phyloP scores from a whole-genome alignment of 106 monocot species.

The Dendrobium chrysotoxum region DNA sequence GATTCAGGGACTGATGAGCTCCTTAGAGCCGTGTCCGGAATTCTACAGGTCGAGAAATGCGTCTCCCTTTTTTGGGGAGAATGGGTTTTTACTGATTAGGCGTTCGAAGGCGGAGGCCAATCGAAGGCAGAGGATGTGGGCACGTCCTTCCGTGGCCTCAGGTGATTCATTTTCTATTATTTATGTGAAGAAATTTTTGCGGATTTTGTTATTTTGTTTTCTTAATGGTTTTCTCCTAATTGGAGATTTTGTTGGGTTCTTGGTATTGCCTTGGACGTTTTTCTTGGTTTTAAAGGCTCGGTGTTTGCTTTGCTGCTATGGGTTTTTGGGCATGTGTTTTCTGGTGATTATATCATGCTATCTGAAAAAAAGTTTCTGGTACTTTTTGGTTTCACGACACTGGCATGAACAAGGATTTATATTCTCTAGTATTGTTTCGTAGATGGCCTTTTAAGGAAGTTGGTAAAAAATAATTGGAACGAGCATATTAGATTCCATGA shows the following conservation, averaged over 20 bases:
- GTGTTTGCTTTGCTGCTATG: not conserved
- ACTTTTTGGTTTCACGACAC: not conserved
- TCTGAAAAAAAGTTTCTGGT: not conserved
- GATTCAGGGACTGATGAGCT: conserved; percentile 5
- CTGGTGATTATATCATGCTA: not conserved
- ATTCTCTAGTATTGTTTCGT: not conserved
- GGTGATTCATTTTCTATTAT: not conserved
- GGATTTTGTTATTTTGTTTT: not conserved
- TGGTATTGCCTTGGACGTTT: not conserved
- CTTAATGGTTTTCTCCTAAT: not conserved
- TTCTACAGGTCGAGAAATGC: conserved; percentile 4
- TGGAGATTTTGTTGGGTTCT: not conserved
- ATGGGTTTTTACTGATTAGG: conserved; percentile 12
- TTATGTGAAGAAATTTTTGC: not conserved
- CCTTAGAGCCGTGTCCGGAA: conserved; percentile 10
- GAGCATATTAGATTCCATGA: not conserved
- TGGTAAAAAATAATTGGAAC: not conserved
- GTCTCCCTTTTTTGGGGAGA: conserved; percentile 5
- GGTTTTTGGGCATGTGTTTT: not conserved
- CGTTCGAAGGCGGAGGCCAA: conserved; percentile 1
- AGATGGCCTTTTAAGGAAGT: not conserved
- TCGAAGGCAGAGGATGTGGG: conserved; percentile 9
- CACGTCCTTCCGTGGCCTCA: not conserved
- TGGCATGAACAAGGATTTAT: not conserved
- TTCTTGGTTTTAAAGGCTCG: not conserved